A percentile compares a stretch with the other conserved stretches of the same genome.
phyloP scores from a whole-genome alignment of 306 rosid species.

The Prunus mongolica region DNA sequence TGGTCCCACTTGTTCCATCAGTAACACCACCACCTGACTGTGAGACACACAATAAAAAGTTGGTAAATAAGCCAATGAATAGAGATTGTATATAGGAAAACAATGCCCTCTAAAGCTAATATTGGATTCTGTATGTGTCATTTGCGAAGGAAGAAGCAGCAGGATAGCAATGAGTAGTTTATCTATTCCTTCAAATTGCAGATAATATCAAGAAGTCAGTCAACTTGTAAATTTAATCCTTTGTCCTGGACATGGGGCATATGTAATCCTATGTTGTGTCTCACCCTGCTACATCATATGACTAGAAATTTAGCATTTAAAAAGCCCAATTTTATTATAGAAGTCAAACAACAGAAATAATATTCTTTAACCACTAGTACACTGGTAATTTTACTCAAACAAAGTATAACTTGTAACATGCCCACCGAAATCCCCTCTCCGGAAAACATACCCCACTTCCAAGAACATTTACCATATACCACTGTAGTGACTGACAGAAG shows the following conservation, averaged over 20 bases:
- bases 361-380: background rate
- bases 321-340: background rate
- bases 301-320: background rate
- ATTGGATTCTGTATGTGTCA: background rate
- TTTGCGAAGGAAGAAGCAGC: conserved; percentile 6
- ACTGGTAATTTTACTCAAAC: background rate
- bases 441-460: background rate
- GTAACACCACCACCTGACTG: conserved; percentile 49
- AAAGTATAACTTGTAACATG: background rate
- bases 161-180: background rate
- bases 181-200: background rate
- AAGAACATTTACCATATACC: background rate
- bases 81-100: conserved; percentile 3
- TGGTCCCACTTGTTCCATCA: conserved; percentile 45
- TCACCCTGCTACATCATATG: background rate
- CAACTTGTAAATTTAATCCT: background rate
- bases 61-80: conserved; percentile 20
- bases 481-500: background rate
- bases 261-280: background rate
- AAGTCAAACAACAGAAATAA: background rate
- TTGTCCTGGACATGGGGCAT: background rate
- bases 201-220: background rate
- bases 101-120: conserved; percentile 4
- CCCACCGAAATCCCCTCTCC: background rate
- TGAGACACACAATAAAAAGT: conserved; percentile 22